phyloP scores from a whole-genome alignment of 1,284 basidiomycete genomes.

The Omphalotus olearius region DNA sequence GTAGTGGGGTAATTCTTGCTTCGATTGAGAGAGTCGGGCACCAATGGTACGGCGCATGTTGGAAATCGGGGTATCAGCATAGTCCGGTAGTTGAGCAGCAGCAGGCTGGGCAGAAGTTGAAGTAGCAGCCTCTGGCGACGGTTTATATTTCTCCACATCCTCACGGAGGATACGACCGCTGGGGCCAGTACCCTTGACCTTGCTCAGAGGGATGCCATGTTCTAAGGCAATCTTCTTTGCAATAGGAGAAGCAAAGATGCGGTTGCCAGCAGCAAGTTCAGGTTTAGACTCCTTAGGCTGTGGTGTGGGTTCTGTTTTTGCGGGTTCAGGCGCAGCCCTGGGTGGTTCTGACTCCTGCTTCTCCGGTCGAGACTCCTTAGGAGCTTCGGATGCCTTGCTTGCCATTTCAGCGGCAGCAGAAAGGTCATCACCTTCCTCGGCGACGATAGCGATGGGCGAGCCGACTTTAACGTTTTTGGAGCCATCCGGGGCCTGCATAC shows the following conservation, averaged over 20 bases:
- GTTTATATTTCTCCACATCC: constrained; percentile 89
- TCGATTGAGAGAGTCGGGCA: constrained; percentile 86
- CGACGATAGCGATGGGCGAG: constrained; percentile 84
- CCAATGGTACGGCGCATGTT: constrained; percentile 97
- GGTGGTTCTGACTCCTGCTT: constrained; percentile 37
- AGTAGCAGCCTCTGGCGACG: constrained; percentile 41
- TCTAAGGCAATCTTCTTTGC: constrained; percentile 97
- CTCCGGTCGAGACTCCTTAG: constrained; percentile 37
- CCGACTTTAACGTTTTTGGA: constrained; percentile 87
- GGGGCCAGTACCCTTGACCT: constrained; percentile 94
- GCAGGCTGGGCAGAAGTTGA: constrained; percentile 39
- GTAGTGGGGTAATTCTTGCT: constrained; percentile 95
- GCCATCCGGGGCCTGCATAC: constrained; percentile 69
- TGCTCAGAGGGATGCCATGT: constrained; percentile 85
- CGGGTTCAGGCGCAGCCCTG: constrained; percentile 19
- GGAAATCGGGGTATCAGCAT: constrained; percentile 87
- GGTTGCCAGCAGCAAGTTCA: constrained; percentile 65
- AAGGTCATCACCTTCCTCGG: constrained; percentile 92
- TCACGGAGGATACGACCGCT: constrained; percentile 91
- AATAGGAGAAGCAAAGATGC: constrained; percentile 92
- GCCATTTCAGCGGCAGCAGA: constrained; percentile 79
- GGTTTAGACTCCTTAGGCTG: constrained; percentile 35
- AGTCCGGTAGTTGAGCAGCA: constrained; percentile 57
- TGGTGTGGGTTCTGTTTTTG: constrained; percentile 26
- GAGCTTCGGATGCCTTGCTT: constrained; percentile 44